These are phyloP conservation scores for Sherardia arvensis DNA, from an alignment of 257 asterid species.

Conservation along the genomic window DNA sequence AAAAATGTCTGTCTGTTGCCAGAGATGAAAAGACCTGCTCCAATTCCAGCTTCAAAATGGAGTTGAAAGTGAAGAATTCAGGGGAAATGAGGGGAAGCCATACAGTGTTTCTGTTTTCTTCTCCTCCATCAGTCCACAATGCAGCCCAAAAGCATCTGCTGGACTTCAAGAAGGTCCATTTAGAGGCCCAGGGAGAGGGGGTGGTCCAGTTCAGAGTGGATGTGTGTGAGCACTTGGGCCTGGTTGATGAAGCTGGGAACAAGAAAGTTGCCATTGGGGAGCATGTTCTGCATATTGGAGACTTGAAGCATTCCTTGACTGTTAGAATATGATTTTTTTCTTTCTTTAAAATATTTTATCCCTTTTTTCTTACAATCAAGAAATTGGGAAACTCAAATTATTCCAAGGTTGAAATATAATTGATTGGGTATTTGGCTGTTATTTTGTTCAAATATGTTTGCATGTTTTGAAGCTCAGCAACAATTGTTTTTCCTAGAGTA, in stretches of 20 bases:
- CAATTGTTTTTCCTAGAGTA: too few relatives aligned
- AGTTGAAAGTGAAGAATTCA: slow-evolving; percentile 35
- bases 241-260: slow-evolving; percentile 44
- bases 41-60: slow-evolving; percentile 24
- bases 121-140: slow-evolving; percentile 52
- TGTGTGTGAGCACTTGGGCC: slow-evolving; percentile 48
- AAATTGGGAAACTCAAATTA: slow-evolving; percentile 1
- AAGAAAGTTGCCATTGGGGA: slow-evolving; percentile 42
- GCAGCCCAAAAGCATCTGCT: slow-evolving; percentile 54
- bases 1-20: slow-evolving; percentile 33
- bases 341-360: neutral
- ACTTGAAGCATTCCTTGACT: slow-evolving; percentile 40
- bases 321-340: slow-evolving; percentile 25
- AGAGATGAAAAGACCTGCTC: slow-evolving; percentile 23
- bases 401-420: neutral
- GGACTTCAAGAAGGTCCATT: slow-evolving; percentile 36
- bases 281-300: slow-evolving; percentile 47
- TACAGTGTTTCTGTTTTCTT: slow-evolving; percentile 39
- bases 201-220: slow-evolving; percentile 30
- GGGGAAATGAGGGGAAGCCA: slow-evolving; percentile 49
- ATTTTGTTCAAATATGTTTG: neutral
- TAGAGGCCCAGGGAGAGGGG: slow-evolving; percentile 27
- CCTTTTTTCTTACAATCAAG: neutral
- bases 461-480: neutral
- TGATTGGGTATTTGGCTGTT: neutral